Evolutionary conservation across 331 rosid genomes (phyloP).

Genomic region (Rhamnella rubrinervis): DNA sequence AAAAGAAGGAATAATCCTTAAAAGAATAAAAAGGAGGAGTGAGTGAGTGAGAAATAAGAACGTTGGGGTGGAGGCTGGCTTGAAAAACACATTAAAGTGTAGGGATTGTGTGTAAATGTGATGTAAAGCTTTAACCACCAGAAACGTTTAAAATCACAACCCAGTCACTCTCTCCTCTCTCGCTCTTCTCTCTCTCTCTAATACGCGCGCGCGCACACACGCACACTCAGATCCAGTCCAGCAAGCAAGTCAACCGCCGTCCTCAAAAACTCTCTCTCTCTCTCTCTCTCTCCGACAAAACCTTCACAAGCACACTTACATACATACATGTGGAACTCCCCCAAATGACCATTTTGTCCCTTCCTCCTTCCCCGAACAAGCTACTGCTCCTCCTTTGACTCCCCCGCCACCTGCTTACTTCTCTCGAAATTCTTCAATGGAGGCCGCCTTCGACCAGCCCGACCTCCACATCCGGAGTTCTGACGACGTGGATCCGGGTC

Average conservation of each 20-base stretch:
- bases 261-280: not conserved
- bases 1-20: too few relatives aligned
- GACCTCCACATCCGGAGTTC: conserved; percentile 21
- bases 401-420: not conserved
- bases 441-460: conserved; percentile 29
- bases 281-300: conserved; percentile 27
- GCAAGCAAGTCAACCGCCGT: conserved; percentile 8
- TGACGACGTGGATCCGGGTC: conserved; percentile 44
- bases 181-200: not conserved
- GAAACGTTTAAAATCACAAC: conserved; percentile 44
- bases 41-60: too few relatives aligned
- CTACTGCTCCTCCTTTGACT: conserved; percentile 17
- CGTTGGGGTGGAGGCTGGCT: too few relatives aligned
- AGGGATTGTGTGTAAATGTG: too few relatives aligned
- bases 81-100: too few relatives aligned
- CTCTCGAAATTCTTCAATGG: conserved; percentile 31
- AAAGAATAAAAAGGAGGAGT: too few relatives aligned
- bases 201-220: not conserved
- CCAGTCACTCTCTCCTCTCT: not conserved
- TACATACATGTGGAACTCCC: not conserved
- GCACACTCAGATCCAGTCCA: not conserved
- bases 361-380: conserved; percentile 3
- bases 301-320: conserved; percentile 21
- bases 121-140: not conserved
- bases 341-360: conserved; percentile 51